These are phyloP conservation scores for Saturnispora besseyi DNA, from an alignment of 805 yeast species.

Conservation along the genomic window DNA sequence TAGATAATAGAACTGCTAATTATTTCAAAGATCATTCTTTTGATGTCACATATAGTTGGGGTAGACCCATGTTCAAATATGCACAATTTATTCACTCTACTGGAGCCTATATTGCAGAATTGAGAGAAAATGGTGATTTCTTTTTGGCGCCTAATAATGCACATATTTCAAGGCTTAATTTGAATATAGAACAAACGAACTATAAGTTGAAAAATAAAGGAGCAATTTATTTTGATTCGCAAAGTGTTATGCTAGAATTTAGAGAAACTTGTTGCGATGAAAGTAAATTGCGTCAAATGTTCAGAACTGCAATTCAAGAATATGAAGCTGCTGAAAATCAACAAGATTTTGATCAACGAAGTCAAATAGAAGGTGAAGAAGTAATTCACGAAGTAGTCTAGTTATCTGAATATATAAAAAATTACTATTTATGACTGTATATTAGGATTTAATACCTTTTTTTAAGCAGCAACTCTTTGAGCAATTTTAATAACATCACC, in stretches of 20 bases:
- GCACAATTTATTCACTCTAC: constrained; percentile 86
- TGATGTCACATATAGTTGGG: constrained; percentile 85
- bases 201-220: constrained; percentile 15
- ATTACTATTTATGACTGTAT: background rate
- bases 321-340: constrained; percentile 32
- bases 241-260: constrained; percentile 63
- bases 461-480: constrained; percentile 56
- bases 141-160: constrained; percentile 82
- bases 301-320: constrained; percentile 47
- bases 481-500: constrained; percentile 91
- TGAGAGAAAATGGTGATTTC: constrained; percentile 67
- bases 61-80: constrained; percentile 68
- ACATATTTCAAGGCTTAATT: constrained; percentile 65
- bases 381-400: background rate
- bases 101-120: constrained; percentile 85
- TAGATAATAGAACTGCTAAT: constrained; percentile 71
- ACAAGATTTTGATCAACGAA: background rate
- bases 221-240: constrained; percentile 49
- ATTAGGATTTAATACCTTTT: background rate
- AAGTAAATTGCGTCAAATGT: constrained; percentile 39
- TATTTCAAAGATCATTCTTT: constrained; percentile 44
- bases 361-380: background rate
- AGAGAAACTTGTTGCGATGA: constrained; percentile 50
- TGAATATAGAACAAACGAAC: constrained; percentile 28
- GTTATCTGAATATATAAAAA: background rate